Evolutionary conservation across 164 flowering plant species (phyloP), one percentile per base, ranked within the genome.

Genomic region (Vitis labrusca): DNA sequence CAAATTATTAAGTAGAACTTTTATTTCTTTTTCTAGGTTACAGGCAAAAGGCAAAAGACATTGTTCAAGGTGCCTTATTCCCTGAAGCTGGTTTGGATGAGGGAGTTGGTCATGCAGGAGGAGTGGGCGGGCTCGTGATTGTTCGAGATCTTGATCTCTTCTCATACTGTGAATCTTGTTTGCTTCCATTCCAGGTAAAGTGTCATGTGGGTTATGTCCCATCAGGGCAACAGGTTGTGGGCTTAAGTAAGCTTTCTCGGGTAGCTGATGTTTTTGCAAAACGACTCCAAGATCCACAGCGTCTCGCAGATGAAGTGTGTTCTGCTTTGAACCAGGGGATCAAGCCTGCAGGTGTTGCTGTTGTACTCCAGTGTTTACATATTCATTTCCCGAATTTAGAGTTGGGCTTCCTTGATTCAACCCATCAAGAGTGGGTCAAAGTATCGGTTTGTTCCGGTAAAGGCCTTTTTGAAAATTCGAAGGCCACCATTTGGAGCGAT

Each of bases 171-270:
- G 98, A 96, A 69, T 89, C 90, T 11, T 96, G 99, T 82, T 77
- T 96, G 82, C 91, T 93, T 58, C 99, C 99, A 0, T 96, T 96
- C 77, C 97, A 89, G 75, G 91, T 96, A 7, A 80, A 83, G 68
- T 96, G 97, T 72, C 97, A 96, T 77, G 89, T 93, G n/a, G 97
- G 97, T 63, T 96, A 93, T 76, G 83, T 93, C 32, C 98, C 99
- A 55, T 87, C 95, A 8, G 88, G 91, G 53, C 86, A 86, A 54
- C 81, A 85, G 37, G 98, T 96, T 59, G 86, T 96, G 1, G 99
- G 98, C 59, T 79, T 93, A 62, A 96, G 99, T 82, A 96, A 96
- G 78, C 86, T 96, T 59, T 89, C 98, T 64, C 83, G 97, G 48
- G 99, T 86, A 1, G 82, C 99, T 55, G 93, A 93, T 78, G 84